Evolutionary conservation across 2,329 filamentous ascomycete genomes (phyloP).

Genomic region (Xylariomycetidae sp.): DNA sequence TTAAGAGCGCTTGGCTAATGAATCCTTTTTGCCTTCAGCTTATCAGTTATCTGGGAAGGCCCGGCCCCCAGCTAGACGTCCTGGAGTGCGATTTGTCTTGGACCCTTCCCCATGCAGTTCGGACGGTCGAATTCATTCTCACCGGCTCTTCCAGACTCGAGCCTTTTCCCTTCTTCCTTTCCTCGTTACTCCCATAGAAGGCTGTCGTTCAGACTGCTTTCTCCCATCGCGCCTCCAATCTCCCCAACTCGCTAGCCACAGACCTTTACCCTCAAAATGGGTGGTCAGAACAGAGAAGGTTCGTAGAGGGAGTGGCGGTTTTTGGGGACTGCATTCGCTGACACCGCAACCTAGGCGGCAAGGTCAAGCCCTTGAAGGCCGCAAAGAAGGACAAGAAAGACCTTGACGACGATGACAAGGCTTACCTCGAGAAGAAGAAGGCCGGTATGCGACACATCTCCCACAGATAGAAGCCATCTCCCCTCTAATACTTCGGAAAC

Average conservation of each 20-base stretch:
- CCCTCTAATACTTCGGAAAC: not conserved
- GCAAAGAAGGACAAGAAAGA: conserved; percentile 82
- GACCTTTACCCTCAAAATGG: conserved; percentile 43
- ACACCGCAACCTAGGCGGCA: conserved; percentile 54
- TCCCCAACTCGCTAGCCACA: not conserved
- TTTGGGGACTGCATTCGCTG: conserved; percentile 1
- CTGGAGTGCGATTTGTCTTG: no score
- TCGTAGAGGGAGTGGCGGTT: conserved; percentile 14
- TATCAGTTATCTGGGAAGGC: no score
- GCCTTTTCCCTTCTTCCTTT: no score
- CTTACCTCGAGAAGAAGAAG: conserved; percentile 75
- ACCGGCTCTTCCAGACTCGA: no score
- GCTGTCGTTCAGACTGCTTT: no score
- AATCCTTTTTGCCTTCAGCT: no score
- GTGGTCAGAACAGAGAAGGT: conserved; percentile 63
- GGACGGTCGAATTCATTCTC: no score
- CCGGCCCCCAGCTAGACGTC: no score
- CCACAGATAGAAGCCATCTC: not conserved
- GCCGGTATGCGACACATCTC: conserved; percentile 56
- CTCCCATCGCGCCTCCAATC: not conserved
- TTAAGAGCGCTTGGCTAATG: no score
- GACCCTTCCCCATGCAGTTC: no score
- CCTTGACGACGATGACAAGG: conserved; percentile 79
- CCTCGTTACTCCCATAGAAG: no score
- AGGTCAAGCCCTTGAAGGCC: conserved; percentile 79